Evolutionary conservation across 2,329 filamentous ascomycete species (phyloP).

Genomic region (Huntiella omanensis): DNA sequence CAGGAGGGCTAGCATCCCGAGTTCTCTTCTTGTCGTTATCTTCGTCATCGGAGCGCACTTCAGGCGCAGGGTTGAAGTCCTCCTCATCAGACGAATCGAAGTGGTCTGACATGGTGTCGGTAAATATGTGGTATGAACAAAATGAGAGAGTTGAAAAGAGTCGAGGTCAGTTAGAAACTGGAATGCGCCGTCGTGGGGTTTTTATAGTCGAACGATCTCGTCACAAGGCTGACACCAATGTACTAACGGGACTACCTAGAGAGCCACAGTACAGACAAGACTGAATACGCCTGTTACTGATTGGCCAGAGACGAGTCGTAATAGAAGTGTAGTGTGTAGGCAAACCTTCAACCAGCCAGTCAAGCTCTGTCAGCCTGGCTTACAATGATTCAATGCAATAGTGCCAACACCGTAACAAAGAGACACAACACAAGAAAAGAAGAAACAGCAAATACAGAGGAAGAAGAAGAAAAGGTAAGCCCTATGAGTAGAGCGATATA

Average conservation of each 20-base stretch:
- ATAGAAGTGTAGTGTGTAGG: too few relatives aligned
- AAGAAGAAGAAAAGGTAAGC: neutral
- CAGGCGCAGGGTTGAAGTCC: conserved; percentile 72
- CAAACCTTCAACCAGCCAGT: too few relatives aligned
- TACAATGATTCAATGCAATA: too few relatives aligned
- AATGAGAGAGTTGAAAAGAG: too few relatives aligned
- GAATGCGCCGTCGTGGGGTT: too few relatives aligned
- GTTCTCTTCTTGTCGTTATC: conserved; percentile 27
- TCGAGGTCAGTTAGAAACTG: neutral
- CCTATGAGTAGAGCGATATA: neutral
- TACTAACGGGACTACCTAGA: too few relatives aligned
- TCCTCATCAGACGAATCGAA: conserved; percentile 54
- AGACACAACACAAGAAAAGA: neutral
- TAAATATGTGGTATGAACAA: neutral
- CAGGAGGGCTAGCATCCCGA: conserved; percentile 12
- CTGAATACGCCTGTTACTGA: too few relatives aligned
- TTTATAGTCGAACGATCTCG: neutral
- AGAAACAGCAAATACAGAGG: neutral
- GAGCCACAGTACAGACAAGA: too few relatives aligned
- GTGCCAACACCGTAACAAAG: too few relatives aligned
- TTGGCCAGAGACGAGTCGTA: too few relatives aligned
- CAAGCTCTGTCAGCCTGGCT: too few relatives aligned
- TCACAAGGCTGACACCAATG: neutral
- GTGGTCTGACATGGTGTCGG: conserved; percentile 7
- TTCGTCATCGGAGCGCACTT: conserved; percentile 55